These are phyloP conservation scores for Ganoderma resinaceum DNA, from an alignment of 1,284 basidiomycete genomes.

Conservation along the genomic window DNA sequence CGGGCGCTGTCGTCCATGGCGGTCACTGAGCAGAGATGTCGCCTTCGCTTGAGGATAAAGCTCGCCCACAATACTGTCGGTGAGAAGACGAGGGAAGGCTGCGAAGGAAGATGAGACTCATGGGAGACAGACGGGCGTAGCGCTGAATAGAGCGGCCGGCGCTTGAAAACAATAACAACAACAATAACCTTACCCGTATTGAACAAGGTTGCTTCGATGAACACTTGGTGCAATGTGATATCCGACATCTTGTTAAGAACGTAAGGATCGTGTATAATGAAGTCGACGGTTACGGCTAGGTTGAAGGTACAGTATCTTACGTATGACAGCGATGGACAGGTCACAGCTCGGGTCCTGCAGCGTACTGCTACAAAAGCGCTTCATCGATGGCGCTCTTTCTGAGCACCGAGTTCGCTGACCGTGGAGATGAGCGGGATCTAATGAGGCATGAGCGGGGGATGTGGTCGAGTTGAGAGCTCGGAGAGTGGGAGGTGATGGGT, in stretches of 20 bases:
- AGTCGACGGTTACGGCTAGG: not conserved
- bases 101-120: not conserved
- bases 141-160: not conserved
- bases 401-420: not conserved
- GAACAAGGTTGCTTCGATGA: not conserved
- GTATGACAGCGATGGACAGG: not conserved
- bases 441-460: not conserved
- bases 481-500: not conserved
- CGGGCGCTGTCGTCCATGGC: not conserved
- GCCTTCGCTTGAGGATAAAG: not conserved
- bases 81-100: not conserved
- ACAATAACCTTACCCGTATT: not conserved
- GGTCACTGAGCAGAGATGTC: not conserved
- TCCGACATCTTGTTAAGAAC: not conserved
- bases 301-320: too few relatives aligned
- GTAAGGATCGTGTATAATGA: not conserved
- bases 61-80: not conserved
- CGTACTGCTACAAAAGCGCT: not conserved
- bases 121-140: not conserved
- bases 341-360: not conserved
- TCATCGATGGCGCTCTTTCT: not conserved
- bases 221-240: not conserved
- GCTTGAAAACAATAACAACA: conserved; percentile 2
- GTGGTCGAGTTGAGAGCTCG: not conserved
- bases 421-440: not conserved